Evolutionary conservation across 2,329 filamentous ascomycete genomes (phyloP).

Genomic region (Westerdykella ornata): DNA sequence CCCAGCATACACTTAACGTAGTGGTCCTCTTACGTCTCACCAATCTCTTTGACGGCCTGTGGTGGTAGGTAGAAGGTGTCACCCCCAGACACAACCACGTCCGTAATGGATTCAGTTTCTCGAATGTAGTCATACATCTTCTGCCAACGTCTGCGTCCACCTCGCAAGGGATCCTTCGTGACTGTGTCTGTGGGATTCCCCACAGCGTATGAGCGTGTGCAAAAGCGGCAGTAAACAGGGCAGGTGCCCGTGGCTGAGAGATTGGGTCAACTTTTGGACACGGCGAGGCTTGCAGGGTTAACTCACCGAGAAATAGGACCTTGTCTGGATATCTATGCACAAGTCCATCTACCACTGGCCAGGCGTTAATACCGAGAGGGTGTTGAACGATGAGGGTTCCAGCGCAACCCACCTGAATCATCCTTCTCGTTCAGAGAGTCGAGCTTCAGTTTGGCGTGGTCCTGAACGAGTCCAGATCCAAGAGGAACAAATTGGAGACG

Average conservation of each 20-base stretch:
- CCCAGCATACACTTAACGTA: not conserved
- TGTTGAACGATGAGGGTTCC: not conserved
- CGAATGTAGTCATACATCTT: slow-evolving; percentile 53
- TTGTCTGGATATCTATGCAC: slow-evolving; percentile 61
- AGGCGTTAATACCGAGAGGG: not conserved
- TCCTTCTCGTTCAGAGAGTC: slow-evolving; percentile 55
- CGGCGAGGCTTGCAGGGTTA: not conserved
- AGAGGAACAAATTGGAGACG: slow-evolving; percentile 56
- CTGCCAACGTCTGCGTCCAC: slow-evolving; percentile 49
- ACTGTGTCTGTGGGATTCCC: slow-evolving; percentile 51
- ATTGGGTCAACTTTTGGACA: not conserved
- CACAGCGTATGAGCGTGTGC: slow-evolving; percentile 55
- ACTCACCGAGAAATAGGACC: slow-evolving; percentile 54
- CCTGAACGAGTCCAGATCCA: slow-evolving; percentile 46
- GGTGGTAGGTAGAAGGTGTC: slow-evolving; percentile 54
- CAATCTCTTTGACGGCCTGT: slow-evolving; percentile 49
- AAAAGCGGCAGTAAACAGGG: slow-evolving; percentile 57
- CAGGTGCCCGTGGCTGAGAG: slow-evolving; percentile 52
- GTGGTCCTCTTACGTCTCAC: slow-evolving; percentile 33
- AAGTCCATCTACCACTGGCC: slow-evolving; percentile 46
- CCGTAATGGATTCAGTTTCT: slow-evolving; percentile 44
- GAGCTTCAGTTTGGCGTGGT: slow-evolving; percentile 50
- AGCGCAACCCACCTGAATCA: slow-evolving; percentile 41
- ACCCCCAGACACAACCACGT: slow-evolving; percentile 58
- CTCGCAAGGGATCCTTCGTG: slow-evolving; percentile 31